phyloP scores from a whole-genome alignment of 768 basidiomycete species.

The Macrolepiota fuliginosa region DNA sequence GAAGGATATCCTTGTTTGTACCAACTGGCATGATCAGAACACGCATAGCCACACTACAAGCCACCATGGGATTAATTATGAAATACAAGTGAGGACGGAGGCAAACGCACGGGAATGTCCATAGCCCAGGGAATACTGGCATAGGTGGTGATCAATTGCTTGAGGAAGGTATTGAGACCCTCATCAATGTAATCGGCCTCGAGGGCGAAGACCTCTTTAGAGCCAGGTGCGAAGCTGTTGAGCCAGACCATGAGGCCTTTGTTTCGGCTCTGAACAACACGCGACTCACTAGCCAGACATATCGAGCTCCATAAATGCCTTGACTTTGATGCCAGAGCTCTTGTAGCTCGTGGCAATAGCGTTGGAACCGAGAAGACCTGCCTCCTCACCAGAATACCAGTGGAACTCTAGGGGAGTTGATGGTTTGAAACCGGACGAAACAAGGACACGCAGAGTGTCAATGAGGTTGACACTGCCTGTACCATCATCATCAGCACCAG shows the following conservation, averaged over 20 bases:
- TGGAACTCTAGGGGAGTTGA: constrained; percentile 44
- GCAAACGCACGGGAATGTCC: constrained; percentile 32
- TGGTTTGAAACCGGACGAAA: constrained; percentile 36
- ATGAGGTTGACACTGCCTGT: constrained; percentile 43
- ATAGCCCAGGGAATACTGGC: constrained; percentile 34
- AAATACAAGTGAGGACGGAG: not conserved
- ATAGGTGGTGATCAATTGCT: constrained; percentile 32
- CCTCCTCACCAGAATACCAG: constrained; percentile 47
- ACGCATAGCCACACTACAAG: constrained; percentile 35
- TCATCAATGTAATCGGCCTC: constrained; percentile 38
- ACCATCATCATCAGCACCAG: constrained; percentile 51
- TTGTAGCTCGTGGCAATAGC: constrained; percentile 53
- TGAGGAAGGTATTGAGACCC: constrained; percentile 44
- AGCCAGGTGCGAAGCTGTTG: constrained; percentile 44
- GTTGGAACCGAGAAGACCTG: constrained; percentile 47
- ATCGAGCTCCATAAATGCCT: constrained; percentile 49
- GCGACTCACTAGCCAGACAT: constrained; percentile 34
- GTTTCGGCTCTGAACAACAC: not conserved
- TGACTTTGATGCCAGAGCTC: constrained; percentile 38
- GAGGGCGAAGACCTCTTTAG: constrained; percentile 37
- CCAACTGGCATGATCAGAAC: constrained; percentile 49
- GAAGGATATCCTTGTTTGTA: constrained; percentile 38
- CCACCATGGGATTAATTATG: not conserved
- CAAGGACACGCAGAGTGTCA: constrained; percentile 38
- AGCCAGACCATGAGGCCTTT: not conserved